phyloP scores from a whole-genome alignment of 768 basidiomycete species.

The Mycena vitilis region DNA sequence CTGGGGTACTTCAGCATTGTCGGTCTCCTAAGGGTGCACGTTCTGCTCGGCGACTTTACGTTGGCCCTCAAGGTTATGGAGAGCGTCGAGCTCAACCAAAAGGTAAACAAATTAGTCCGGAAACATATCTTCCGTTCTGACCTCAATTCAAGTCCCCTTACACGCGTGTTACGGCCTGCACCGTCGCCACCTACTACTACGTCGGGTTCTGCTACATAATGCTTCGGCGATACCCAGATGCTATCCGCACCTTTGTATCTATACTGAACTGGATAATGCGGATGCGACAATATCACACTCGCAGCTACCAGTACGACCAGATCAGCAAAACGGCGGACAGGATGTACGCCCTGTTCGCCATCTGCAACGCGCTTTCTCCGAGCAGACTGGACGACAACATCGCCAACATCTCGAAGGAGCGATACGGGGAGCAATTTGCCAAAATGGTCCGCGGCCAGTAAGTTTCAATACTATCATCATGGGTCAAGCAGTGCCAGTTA shows the following conservation, averaged over 20 bases:
- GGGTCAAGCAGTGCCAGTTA: slow-evolving; percentile 9
- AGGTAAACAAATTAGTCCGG: slow-evolving; percentile 52
- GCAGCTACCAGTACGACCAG: slow-evolving; percentile 98
- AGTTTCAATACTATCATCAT: slow-evolving; percentile 21
- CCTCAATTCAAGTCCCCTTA: slow-evolving; percentile 74
- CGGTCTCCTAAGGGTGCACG: slow-evolving; percentile 94
- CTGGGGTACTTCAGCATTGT: slow-evolving; percentile 98
- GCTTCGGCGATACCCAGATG: slow-evolving; percentile 94
- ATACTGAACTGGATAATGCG: slow-evolving; percentile 96
- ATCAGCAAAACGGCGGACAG: slow-evolving; percentile 98
- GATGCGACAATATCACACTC: slow-evolving; percentile 96
- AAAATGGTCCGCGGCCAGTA: slow-evolving; percentile 87
- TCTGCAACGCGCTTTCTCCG: slow-evolving; percentile 93
- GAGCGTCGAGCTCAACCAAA: slow-evolving; percentile 91
- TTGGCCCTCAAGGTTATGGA: slow-evolving; percentile 96
- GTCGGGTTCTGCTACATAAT: slow-evolving; percentile 98
- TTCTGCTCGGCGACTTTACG: slow-evolving; percentile 94
- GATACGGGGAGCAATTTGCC: slow-evolving; percentile 90
- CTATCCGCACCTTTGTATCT: slow-evolving; percentile 91
- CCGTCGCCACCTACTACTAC: slow-evolving; percentile 95
- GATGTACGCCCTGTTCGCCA: slow-evolving; percentile 96
- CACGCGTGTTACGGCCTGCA: slow-evolving; percentile 95
- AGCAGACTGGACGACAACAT: slow-evolving; percentile 95
- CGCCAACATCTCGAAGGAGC: slow-evolving; percentile 91
- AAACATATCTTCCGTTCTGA: slow-evolving; percentile 24